A percentile compares a stretch with the other conserved stretches of the same genome.
Evolutionary conservation across 768 basidiomycete species (phyloP).

Genomic region (Kwoniella mangroviensis): DNA sequence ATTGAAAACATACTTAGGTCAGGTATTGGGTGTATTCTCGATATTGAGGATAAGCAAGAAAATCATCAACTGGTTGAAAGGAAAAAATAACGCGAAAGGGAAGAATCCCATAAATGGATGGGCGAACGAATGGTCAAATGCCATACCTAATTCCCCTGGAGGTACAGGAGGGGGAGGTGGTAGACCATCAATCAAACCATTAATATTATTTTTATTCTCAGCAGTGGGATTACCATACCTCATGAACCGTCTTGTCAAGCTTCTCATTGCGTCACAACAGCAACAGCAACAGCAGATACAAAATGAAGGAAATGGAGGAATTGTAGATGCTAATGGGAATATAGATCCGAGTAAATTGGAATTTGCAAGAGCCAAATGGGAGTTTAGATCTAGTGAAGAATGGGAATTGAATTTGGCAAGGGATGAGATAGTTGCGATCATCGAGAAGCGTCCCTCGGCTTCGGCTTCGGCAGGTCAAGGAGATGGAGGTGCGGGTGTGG

Average conservation of each 20-base stretch:
- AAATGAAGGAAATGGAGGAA: constrained; percentile 57
- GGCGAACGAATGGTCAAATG: constrained; percentile 56
- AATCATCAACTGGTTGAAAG: constrained; percentile 70
- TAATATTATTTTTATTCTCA: constrained; percentile 90
- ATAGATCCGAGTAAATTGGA: constrained; percentile 75
- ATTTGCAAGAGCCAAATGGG: constrained; percentile 80
- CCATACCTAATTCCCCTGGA: constrained; percentile 21
- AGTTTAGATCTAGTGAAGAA: constrained; percentile 71
- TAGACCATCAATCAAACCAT: constrained; percentile 78
- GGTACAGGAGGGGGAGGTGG: constrained; percentile 26
- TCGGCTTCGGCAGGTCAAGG: constrained; percentile 64
- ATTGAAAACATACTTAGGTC: constrained; percentile 87
- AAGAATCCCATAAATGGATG: constrained; percentile 34
- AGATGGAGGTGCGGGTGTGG: constrained; percentile 71
- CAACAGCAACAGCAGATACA: constrained; percentile 37
- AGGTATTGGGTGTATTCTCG: constrained; percentile 89
- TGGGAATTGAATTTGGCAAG: constrained; percentile 80
- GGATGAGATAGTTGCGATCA: constrained; percentile 91
- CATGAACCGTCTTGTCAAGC: constrained; percentile 84
- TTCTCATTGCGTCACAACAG: constrained; percentile 64
- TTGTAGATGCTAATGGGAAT: constrained; percentile 29
- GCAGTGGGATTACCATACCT: constrained; percentile 90
- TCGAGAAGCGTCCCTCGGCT: constrained; percentile 69
- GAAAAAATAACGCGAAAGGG: constrained; percentile 54
- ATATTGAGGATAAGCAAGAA: constrained; percentile 64